Percentiles rank a stretch among this genome's conserved stretches.
These are phyloP conservation scores for Flaveria floridana DNA, from an alignment of 140 eudicot species.

Conservation along the genomic window DNA sequence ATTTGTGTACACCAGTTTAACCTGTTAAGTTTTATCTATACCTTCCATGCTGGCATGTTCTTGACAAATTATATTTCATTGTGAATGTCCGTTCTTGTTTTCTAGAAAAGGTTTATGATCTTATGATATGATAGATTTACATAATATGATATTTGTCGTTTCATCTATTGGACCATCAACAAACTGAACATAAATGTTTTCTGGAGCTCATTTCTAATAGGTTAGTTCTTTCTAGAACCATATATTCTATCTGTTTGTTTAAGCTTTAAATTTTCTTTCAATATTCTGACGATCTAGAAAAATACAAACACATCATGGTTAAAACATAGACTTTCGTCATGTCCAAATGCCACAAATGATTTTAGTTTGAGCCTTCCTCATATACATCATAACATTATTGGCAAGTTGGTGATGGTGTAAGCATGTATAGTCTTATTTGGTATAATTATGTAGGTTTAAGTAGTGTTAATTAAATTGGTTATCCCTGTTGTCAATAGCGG, in stretches of 20 bases:
- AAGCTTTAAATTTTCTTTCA: neutral
- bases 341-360: neutral
- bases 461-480: neutral
- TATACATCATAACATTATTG: neutral
- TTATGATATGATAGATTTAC: neutral
- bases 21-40: neutral
- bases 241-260: slow-evolving; percentile 10
- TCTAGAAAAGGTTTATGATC: neutral
- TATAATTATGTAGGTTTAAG: neutral
- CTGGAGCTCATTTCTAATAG: slow-evolving; percentile 4
- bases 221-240: neutral
- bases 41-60: neutral
- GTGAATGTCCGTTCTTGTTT: slow-evolving; percentile 4
- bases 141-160: neutral
- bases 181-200: neutral
- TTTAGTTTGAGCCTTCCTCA: slow-evolving; percentile 2
- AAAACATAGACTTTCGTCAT: neutral
- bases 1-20: neutral
- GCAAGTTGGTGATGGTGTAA: neutral
- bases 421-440: slow-evolving; percentile 7
- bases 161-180: neutral
- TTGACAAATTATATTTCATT: neutral
- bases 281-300: neutral
- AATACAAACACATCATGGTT: neutral
- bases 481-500: no score